Conservation (phyloP, 345 rosid genomes). For the Acer campestre region DNA sequence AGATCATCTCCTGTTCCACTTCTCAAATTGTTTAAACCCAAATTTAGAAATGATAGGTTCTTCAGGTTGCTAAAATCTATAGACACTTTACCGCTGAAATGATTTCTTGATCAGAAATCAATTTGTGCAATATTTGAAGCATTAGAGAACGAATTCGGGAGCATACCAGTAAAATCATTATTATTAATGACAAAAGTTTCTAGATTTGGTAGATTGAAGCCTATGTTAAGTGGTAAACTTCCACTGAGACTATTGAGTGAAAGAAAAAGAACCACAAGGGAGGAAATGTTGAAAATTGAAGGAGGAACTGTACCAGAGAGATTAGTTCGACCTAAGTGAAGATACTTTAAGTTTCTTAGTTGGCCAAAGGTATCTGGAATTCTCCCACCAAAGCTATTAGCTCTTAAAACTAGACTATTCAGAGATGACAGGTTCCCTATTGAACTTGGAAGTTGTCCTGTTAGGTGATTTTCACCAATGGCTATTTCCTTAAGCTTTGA, state of each 20-base stretch:
- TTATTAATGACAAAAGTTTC: background rate
- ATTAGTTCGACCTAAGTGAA: constrained; percentile 7
- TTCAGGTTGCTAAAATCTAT: background rate
- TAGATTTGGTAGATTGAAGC: constrained; percentile 21
- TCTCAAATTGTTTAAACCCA: background rate
- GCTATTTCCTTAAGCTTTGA: background rate
- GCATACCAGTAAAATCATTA: background rate
- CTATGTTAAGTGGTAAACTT: constrained; percentile 12
- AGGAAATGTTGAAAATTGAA: constrained; percentile 23
- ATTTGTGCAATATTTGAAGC: background rate
- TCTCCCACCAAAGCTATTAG: constrained; percentile 18
- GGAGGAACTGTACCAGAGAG: constrained; percentile 22
- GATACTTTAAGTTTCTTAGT: background rate
- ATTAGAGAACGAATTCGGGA: background rate
- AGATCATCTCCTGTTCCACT: background rate
- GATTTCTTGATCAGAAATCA: background rate
- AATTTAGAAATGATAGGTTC: background rate
- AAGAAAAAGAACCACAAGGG: background rate
- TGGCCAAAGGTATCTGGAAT: constrained; percentile 18
- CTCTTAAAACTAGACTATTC: background rate
- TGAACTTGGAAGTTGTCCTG: constrained; percentile 19
- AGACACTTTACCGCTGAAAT: background rate
- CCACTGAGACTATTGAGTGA: constrained; percentile 13
- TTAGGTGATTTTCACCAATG: background rate
- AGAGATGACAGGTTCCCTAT: constrained; percentile 23